phyloP scores from a whole-genome alignment of 495 filamentous ascomycete genomes.

The Elaphomyces granulatus region DNA sequence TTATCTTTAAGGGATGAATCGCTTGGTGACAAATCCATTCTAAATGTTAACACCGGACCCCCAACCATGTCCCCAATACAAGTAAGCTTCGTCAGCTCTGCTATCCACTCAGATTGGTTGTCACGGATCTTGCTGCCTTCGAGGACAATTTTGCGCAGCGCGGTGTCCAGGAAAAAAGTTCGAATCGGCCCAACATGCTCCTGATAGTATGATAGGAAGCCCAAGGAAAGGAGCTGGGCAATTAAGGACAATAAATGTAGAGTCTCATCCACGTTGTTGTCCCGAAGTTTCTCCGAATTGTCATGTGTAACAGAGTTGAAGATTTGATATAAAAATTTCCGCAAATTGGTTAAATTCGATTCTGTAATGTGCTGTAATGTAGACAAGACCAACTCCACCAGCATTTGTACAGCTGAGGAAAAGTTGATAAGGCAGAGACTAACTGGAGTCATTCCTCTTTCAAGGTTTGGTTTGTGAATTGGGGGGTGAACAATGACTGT shows the following conservation, averaged over 20 bases:
- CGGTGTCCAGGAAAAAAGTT: background rate
- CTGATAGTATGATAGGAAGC: background rate
- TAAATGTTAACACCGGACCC: background rate
- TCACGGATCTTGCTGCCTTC: background rate
- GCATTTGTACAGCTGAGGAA: background rate
- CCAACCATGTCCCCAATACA: background rate
- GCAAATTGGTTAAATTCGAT: background rate
- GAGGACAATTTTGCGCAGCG: background rate
- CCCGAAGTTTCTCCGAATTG: background rate
- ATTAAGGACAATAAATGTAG: background rate
- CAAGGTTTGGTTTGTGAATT: background rate
- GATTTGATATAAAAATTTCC: background rate
- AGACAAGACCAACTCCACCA: background rate
- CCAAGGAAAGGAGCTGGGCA: background rate
- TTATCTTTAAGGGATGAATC: background rate
- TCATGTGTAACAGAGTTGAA: background rate
- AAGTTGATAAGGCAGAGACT: background rate
- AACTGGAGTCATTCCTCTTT: background rate
- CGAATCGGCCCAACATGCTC: background rate
- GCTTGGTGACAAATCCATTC: background rate
- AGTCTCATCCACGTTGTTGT: background rate
- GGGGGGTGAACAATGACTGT: background rate
- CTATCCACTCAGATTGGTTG: background rate
- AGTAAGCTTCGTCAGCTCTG: background rate
- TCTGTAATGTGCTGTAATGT: background rate